Conservation (phyloP, 306 rosid genomes). For the Luffa acutangula region DNA sequence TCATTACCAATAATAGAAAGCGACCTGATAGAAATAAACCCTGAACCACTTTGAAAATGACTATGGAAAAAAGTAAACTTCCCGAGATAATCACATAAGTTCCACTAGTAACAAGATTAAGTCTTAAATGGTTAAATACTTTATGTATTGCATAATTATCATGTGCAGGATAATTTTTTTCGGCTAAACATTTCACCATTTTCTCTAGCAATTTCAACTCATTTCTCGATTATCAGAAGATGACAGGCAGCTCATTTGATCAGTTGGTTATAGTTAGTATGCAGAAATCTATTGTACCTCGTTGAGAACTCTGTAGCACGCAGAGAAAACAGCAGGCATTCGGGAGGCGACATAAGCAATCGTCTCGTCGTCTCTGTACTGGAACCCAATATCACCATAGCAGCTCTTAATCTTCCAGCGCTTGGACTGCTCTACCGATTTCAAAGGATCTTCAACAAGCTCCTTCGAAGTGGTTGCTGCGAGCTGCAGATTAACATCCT, state of each 20-base stretch:
- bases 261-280: too few relatives aligned
- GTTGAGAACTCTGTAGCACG: slow-evolving; percentile 76
- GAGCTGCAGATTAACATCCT: slow-evolving; percentile 55
- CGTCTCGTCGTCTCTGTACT: slow-evolving; percentile 63
- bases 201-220: neutral
- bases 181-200: neutral
- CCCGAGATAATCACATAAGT: neutral
- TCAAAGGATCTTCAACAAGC: slow-evolving; percentile 75
- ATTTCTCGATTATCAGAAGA: neutral
- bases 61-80: neutral
- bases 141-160: neutral
- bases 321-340: slow-evolving; percentile 95
- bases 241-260: neutral
- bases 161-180: neutral
- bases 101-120: neutral
- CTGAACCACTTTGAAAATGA: neutral
- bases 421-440: slow-evolving; percentile 47
- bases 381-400: slow-evolving; percentile 81
- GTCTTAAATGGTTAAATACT: neutral
- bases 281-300: slow-evolving; percentile 37
- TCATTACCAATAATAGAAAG: neutral
- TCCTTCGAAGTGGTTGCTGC: slow-evolving; percentile 45
- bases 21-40: neutral
- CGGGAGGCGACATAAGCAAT: slow-evolving; percentile 79
- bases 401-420: slow-evolving; percentile 92